Evolutionary conservation across 2,329 filamentous ascomycete genomes (phyloP), one percentile per base, ranked within the genome.

Genomic region (Colletotrichum tofieldiae): DNA sequence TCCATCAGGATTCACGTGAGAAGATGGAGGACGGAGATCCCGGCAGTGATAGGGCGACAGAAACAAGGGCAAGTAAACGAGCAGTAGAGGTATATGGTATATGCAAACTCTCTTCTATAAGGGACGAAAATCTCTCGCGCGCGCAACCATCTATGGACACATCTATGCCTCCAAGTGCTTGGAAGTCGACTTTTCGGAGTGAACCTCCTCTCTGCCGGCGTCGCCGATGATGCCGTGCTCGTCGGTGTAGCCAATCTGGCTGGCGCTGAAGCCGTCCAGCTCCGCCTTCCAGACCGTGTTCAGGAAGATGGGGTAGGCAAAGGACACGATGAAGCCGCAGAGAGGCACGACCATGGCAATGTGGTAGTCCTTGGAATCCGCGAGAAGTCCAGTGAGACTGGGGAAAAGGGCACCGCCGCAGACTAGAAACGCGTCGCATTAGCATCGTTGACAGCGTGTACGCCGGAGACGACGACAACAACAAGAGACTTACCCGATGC

Each of bases 321-420:
- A 86, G 0, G 90, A 87, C 2, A 83, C 85, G 5, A 90, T 79
- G 78, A 92, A 90, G 76, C 92, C 91, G 63, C 77, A 76, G 55
- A 93, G 77, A 0, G 92, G 92, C 1, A 94, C 91, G 11, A 90
- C 83, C 89, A 94, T 92, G 5, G 90, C 89, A 51, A 89, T 82
- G 0, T 70, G 66, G 29, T 72, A 65, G 54, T 43, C 60, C 45
- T 51, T 55, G 43, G 56, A 47, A 47, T 72, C 70, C 14, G 70
- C 70, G 12, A 71, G 52, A 6, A 70, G 60, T 7, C 66, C 70
- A 6, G 66, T 70, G 20, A 72, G 45, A 39, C 29, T 49, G 37
- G 70, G 65, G 23, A 65, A 70, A 7, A 70, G 70, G 1, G 70
- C 65, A 23, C 70, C 66, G 4, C 70, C 65, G 12, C 20, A 55